Conservation (phyloP, 352 stramenopile genomes). For the Phytophthora syringae region DNA sequence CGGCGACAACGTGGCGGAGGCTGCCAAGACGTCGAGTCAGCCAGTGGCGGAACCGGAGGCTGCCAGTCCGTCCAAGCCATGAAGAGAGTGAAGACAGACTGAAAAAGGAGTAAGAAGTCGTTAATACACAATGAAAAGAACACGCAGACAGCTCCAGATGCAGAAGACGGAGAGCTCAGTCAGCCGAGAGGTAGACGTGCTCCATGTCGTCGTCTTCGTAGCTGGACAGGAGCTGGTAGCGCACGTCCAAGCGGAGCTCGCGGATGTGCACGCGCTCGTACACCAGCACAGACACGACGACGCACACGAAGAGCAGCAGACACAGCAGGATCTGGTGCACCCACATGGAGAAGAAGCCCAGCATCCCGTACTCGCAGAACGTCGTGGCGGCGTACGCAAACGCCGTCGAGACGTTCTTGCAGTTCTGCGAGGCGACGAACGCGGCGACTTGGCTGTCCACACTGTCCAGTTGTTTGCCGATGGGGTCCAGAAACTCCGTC, state of each 20-base stretch:
- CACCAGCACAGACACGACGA: constrained; percentile 74
- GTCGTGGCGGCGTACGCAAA: constrained; percentile 56
- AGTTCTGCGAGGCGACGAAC: constrained; percentile 62
- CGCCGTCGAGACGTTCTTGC: constrained; percentile 47
- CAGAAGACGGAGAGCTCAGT: constrained; percentile 38
- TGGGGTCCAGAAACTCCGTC: constrained; percentile 75
- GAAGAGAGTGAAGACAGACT: neutral
- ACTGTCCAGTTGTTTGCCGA: constrained; percentile 50
- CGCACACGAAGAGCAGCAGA: constrained; percentile 75
- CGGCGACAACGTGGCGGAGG: neutral
- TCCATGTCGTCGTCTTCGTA: constrained; percentile 87
- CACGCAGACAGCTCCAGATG: constrained; percentile 25
- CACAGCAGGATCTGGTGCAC: constrained; percentile 85
- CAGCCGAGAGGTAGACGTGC: constrained; percentile 77
- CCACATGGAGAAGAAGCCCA: constrained; percentile 89
- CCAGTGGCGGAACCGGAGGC: constrained; percentile 11
- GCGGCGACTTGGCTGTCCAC: constrained; percentile 34
- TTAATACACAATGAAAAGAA: constrained; percentile 28
- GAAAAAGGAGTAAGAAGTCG: constrained; percentile 9
- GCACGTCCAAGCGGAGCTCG: constrained; percentile 59
- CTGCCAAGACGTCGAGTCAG: constrained; percentile 1
- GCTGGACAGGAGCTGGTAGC: constrained; percentile 77
- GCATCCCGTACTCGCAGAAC: constrained; percentile 84
- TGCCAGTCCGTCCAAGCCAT: constrained; percentile 19
- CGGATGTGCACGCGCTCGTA: constrained; percentile 81